A percentile compares a stretch with the other conserved stretches of the same genome.
Conservation (phyloP, 2,329 filamentous ascomycete genomes). For the Colletotrichum lentis region DNA sequence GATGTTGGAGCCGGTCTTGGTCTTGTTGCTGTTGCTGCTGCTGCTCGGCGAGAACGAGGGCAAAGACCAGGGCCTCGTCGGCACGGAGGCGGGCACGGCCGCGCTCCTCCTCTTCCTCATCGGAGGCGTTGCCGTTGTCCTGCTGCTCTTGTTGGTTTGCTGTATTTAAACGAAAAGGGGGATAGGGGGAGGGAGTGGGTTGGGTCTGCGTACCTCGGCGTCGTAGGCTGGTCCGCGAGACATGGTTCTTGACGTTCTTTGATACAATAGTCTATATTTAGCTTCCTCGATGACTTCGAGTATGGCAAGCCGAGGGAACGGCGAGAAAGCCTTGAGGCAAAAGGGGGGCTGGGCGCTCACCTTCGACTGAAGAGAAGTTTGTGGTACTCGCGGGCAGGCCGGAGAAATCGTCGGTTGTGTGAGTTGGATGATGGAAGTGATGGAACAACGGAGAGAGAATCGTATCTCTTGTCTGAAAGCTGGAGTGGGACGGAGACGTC, state of each 20-base stretch:
- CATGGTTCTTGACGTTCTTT: not conserved
- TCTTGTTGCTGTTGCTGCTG: not conserved
- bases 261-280: not conserved
- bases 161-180: not conserved
- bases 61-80: not conserved
- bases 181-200: too few relatives aligned
- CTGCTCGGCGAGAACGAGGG: not conserved
- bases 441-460: not conserved
- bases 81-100: constrained; percentile 12
- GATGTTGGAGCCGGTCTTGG: too few relatives aligned
- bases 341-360: not conserved
- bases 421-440: not conserved
- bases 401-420: not conserved
- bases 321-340: not conserved
- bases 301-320: not conserved
- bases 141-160: constrained; percentile 5
- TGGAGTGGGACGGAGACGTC: too few relatives aligned
- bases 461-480: not conserved
- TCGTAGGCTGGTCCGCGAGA: constrained; percentile 5
- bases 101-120: constrained; percentile 8
- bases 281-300: not conserved
- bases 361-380: not conserved
- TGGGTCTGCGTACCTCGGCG: not conserved
- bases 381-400: not conserved
- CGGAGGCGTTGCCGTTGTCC: not conserved